A percentile compares a stretch with the other conserved stretches of the same genome.
These are phyloP conservation scores for Meyerozyma elateridarum DNA, from an alignment of 1,139 yeast genomes.

Conservation along the genomic window DNA sequence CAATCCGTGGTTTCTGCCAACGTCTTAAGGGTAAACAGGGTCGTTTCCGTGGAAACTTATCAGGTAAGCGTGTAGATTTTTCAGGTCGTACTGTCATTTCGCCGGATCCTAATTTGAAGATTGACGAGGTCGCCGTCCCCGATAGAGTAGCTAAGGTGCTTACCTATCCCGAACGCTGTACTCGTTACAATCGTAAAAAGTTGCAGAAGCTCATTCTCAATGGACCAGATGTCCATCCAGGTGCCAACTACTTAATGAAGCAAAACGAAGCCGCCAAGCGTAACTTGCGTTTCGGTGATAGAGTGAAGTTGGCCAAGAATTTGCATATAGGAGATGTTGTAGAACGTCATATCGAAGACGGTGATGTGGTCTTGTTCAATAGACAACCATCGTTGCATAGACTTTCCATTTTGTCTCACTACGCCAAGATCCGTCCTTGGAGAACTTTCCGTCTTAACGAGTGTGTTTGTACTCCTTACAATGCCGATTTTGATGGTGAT, in stretches of 20 bases:
- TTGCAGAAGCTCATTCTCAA: slow-evolving; percentile 67
- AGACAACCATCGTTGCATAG: slow-evolving; percentile 98
- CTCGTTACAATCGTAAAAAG: slow-evolving; percentile 78
- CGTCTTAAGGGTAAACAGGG: slow-evolving; percentile 98
- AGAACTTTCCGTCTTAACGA: slow-evolving; percentile 95
- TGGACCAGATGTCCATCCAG: slow-evolving; percentile 91
- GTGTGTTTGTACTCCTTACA: slow-evolving; percentile 98
- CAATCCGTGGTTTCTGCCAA: slow-evolving; percentile 95
- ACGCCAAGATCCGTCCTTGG: slow-evolving; percentile 97
- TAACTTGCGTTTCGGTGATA: slow-evolving; percentile 84
- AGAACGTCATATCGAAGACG: slow-evolving; percentile 97
- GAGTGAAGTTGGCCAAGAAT: slow-evolving; percentile 69
- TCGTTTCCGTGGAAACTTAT: slow-evolving; percentile 93
- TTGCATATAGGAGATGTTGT: slow-evolving; percentile 87
- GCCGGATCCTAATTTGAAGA: slow-evolving; percentile 92
- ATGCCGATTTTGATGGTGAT: slow-evolving; percentile 99
- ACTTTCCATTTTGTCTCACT: slow-evolving; percentile 89
- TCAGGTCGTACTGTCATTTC: slow-evolving; percentile 98
- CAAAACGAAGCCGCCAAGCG: slow-evolving; percentile 83
- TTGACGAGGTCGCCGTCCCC: slow-evolving; percentile 98
- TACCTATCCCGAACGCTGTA: slow-evolving; percentile 94
- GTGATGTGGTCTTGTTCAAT: slow-evolving; percentile 91
- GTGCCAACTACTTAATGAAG: slow-evolving; percentile 88
- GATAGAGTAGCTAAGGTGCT: slow-evolving; percentile 92
- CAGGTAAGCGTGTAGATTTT: slow-evolving; percentile 98